phyloP scores from a whole-genome alignment of 495 filamentous ascomycete genomes.

The Opeltia flavorubescens region DNA sequence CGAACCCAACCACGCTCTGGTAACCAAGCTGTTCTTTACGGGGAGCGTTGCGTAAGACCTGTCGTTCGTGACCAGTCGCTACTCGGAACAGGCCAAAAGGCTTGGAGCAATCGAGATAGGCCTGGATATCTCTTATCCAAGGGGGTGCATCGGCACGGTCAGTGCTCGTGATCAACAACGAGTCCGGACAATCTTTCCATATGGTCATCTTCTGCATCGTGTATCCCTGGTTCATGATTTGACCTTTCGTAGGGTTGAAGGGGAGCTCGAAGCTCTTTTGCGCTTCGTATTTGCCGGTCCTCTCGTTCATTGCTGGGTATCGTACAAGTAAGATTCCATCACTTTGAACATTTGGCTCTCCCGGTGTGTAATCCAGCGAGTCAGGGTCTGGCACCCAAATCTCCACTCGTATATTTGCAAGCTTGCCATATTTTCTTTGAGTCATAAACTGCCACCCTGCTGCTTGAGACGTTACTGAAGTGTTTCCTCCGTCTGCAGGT shows the following conservation, averaged over 20 bases:
- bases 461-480: background rate
- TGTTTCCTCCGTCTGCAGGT: conserved; percentile 21
- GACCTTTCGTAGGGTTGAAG: conserved; percentile 40
- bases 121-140: conserved; percentile 28
- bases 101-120: conserved; percentile 49
- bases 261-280: conserved; percentile 43
- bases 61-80: conserved; percentile 41
- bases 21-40: conserved; percentile 53
- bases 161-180: conserved; percentile 38
- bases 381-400: conserved; percentile 64
- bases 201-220: conserved; percentile 50
- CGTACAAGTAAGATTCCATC: conserved; percentile 40
- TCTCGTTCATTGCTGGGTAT: conserved; percentile 26
- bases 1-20: conserved; percentile 65
- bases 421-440: conserved; percentile 53
- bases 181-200: conserved; percentile 59
- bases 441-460: conserved; percentile 63
- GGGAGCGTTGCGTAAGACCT: conserved; percentile 67
- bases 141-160: conserved; percentile 31
- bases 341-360: conserved; percentile 34
- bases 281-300: conserved; percentile 14
- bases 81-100: conserved; percentile 60
- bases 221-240: conserved; percentile 41
- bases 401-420: conserved; percentile 63
- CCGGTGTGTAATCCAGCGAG: conserved; percentile 27